A percentile compares a stretch with the other conserved stretches of the same genome.
Evolutionary conservation across 805 yeast species (phyloP).

Genomic region (Cyberlindnera xylosilytica): DNA sequence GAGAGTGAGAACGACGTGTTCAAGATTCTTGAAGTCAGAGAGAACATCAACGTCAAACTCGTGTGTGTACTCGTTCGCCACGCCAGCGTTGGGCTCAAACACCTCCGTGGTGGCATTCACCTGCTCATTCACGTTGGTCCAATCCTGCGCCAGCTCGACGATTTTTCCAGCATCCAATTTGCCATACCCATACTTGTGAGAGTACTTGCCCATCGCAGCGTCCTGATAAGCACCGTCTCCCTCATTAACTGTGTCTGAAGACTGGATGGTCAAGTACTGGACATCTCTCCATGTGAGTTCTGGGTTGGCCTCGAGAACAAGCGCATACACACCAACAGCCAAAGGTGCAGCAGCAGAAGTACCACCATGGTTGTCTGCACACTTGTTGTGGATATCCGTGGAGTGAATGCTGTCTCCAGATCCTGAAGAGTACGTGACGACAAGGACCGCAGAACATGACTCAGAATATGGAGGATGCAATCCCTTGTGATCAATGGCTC

Average conservation of each 20-base stretch:
- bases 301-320: slow-evolving; percentile 81
- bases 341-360: slow-evolving; percentile 99
- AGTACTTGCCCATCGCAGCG: slow-evolving; percentile 64
- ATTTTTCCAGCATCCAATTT: slow-evolving; percentile 78
- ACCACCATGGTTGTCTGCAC: slow-evolving; percentile 84
- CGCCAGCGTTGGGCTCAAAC: slow-evolving; percentile 7
- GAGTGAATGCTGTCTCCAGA: slow-evolving; percentile 87
- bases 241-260: slow-evolving; percentile 67
- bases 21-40: slow-evolving; percentile 64
- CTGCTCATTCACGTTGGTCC: slow-evolving; percentile 90
- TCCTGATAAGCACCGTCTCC: slow-evolving; percentile 71
- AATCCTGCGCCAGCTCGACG: slow-evolving; percentile 66
- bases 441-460: slow-evolving; percentile 92
- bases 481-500: slow-evolving; percentile 87
- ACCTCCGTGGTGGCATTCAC: slow-evolving; percentile 48
- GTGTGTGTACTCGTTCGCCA: slow-evolving; percentile 29
- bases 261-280: slow-evolving; percentile 74
- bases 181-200: slow-evolving; percentile 91
- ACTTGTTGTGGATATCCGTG: slow-evolving; percentile 67
- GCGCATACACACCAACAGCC: slow-evolving; percentile 92
- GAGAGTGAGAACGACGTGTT: slow-evolving; percentile 83
- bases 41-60: slow-evolving; percentile 49
- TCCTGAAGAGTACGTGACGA: slow-evolving; percentile 90
- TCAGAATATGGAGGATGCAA: slow-evolving; percentile 88
- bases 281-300: slow-evolving; percentile 93